A percentile compares a stretch with the other conserved stretches of the same genome.
These are phyloP conservation scores for Neurospora sp. DNA, from an alignment of 495 filamentous ascomycete species.

Conservation along the genomic window DNA sequence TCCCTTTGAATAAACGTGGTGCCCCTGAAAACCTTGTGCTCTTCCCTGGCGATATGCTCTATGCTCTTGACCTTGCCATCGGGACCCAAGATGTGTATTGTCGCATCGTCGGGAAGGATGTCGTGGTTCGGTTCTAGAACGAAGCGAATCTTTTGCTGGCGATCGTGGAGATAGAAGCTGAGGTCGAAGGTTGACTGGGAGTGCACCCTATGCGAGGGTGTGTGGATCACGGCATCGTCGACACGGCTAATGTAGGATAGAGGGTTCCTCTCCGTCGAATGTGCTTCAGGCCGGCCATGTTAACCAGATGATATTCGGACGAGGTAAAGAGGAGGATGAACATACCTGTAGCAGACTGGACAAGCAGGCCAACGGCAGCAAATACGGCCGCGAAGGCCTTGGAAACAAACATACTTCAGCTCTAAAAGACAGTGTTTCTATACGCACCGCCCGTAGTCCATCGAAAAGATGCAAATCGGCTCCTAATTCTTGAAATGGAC, in stretches of 20 bases:
- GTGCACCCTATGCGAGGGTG: conserved; percentile 68
- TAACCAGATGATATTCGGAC: not conserved
- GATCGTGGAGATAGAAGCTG: conserved; percentile 61
- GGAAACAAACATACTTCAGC: conserved; percentile 21
- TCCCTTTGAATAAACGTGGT: conserved; percentile 58
- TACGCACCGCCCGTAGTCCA: not conserved
- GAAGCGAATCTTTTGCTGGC: conserved; percentile 62
- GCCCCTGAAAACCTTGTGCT: conserved; percentile 79
- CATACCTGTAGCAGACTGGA: conserved; percentile 24
- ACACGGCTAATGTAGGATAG: conserved; percentile 63
- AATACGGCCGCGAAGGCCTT: conserved; percentile 26
- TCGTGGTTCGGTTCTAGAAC: conserved; percentile 86
- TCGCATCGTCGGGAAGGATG: conserved; percentile 68
- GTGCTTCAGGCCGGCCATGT: conserved; percentile 33
- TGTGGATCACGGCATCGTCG: conserved; percentile 66
- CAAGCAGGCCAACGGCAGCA: conserved; percentile 18
- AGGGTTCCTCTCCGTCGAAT: conserved; percentile 67
- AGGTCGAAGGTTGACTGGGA: conserved; percentile 74
- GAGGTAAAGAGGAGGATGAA: not conserved
- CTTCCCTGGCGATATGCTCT: conserved; percentile 57
- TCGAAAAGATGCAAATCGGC: not conserved
- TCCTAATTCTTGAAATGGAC: not conserved
- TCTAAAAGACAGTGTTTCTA: not conserved
- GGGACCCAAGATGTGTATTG: conserved; percentile 55
- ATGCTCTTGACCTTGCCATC: conserved; percentile 53